phyloP scores from a whole-genome alignment of 1,284 basidiomycete genomes.

The Acaromyces ingoldii region DNA sequence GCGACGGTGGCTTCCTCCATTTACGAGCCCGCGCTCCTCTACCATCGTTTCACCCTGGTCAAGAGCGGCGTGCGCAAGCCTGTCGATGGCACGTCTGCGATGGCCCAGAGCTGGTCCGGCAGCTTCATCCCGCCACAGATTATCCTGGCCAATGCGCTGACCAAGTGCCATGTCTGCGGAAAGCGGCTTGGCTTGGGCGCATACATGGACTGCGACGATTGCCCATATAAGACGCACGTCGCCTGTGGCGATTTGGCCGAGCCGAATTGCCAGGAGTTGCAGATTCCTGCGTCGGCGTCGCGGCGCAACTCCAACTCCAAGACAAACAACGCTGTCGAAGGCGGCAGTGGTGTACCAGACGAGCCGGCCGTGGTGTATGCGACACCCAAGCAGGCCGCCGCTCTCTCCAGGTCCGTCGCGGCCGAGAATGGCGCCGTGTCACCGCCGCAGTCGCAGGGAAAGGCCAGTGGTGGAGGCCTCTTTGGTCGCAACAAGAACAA shows the following conservation, averaged over 20 bases:
- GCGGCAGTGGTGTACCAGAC: too few species aligned
- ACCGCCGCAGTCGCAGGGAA: too few species aligned
- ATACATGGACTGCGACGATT: conserved; percentile 48
- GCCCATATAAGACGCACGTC: conserved; percentile 45
- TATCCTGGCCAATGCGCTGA: conserved; percentile 42
- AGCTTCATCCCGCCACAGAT: conserved; percentile 38
- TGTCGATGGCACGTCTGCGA: too few species aligned
- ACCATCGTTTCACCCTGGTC: conserved; percentile 44
- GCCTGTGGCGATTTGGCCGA: conserved; percentile 38
- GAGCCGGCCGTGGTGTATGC: too few species aligned
- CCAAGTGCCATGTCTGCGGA: conserved; percentile 42
- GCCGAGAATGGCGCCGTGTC: too few species aligned
- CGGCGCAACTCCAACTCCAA: too few species aligned
- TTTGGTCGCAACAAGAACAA: too few species aligned
- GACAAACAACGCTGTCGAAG: too few species aligned
- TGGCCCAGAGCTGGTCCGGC: conserved; percentile 15
- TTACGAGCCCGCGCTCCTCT: conserved; percentile 20
- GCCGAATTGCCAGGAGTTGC: conserved; percentile 38
- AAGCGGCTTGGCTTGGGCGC: conserved; percentile 43
- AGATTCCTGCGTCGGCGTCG: conserved; percentile 22
- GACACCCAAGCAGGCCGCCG: too few species aligned
- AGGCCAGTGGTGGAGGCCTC: too few species aligned
- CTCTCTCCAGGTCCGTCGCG: too few species aligned
- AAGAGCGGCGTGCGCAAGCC: conserved; percentile 42
- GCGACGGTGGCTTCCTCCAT: conserved; percentile 34